These are phyloP conservation scores for Grifola frondosa DNA, from an alignment of 1,284 basidiomycete genomes.

Conservation along the genomic window DNA sequence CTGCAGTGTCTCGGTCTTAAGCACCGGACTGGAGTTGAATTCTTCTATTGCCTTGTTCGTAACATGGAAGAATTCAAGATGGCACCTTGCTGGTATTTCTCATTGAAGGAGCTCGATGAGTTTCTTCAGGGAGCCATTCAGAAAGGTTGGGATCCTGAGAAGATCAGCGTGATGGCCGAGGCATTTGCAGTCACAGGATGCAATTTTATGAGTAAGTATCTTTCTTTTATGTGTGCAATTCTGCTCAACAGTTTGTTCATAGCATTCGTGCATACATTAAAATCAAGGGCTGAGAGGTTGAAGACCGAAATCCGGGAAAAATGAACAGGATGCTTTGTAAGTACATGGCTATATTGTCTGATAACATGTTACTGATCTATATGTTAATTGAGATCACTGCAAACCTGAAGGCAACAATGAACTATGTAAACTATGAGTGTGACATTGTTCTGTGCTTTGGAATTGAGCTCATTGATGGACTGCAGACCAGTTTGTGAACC, in stretches of 20 bases:
- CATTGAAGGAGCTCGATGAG: neutral
- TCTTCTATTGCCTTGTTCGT: neutral
- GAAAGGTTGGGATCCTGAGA: neutral
- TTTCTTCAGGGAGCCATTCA: neutral
- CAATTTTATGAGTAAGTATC: too few species aligned
- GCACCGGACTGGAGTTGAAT: neutral
- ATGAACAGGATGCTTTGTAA: conserved; percentile 1
- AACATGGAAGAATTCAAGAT: neutral
- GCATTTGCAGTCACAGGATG: too few species aligned
- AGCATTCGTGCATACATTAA: neutral
- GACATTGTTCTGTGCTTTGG: neutral
- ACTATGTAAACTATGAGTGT: neutral
- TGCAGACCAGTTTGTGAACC: neutral
- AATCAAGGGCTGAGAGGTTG: neutral
- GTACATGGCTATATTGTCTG: neutral
- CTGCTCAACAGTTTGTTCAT: too few species aligned
- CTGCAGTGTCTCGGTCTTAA: neutral
- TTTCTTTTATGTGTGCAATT: neutral
- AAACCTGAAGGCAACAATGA: too few species aligned
- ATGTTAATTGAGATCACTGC: too few species aligned
- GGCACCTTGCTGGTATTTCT: neutral
- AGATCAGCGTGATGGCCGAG: neutral
- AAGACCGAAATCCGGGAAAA: conserved; percentile 5
- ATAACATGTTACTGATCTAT: neutral
- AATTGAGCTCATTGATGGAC: conserved; percentile 1